Evolutionary conservation across 179 eudicot species (phyloP), one percentile per base, ranked within the genome.

Genomic region (Spinacia oleracea): DNA sequence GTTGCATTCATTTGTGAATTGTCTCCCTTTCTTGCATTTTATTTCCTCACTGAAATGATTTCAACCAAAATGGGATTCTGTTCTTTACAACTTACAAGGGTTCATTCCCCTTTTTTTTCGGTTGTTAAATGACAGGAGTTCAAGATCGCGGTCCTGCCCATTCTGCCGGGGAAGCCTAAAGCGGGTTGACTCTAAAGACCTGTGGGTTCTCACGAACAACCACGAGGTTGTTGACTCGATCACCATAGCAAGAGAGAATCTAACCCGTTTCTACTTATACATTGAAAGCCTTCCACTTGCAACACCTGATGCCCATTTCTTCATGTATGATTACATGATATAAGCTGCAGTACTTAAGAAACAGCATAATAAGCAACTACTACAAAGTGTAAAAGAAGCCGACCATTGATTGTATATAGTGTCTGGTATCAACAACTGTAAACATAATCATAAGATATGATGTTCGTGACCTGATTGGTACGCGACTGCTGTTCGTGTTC

Each of bases 91-190:
- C 43, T 73, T 56, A 21, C 56, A 3, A 20, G 38, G 15, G 16
- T 40, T 3, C 38, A 6, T 38, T 68, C 32, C 40, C 40, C 10
- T 46, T 70, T 63, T 75, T 29, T 1, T 29, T 27, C 71, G 58
- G 40, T 6, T 76, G 50, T 69, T 31, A 14, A 48, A 31, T 67
- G 70, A 35, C 85, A 94, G 97, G 98, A 90, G 87, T 77, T 46
- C 85, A 31, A 83, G 97, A 65, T 93, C 97, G 25, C 84, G 84
- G 64, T 94, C 98, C 21, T 94, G 98, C 84, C 98, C 98, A 5
- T 94, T 91, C 68, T 94, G 98, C 77, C 87, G 98, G 63, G 96
- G 94, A 83, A 86, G 87, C 86, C 81, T 94, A 29, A 89, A 90
- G 87, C 82, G 89, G 77, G 96, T 93, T 11, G 80, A 72, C 74